Conservation (phyloP, 768 basidiomycete genomes). For the Rhodotorula diobovata region DNA sequence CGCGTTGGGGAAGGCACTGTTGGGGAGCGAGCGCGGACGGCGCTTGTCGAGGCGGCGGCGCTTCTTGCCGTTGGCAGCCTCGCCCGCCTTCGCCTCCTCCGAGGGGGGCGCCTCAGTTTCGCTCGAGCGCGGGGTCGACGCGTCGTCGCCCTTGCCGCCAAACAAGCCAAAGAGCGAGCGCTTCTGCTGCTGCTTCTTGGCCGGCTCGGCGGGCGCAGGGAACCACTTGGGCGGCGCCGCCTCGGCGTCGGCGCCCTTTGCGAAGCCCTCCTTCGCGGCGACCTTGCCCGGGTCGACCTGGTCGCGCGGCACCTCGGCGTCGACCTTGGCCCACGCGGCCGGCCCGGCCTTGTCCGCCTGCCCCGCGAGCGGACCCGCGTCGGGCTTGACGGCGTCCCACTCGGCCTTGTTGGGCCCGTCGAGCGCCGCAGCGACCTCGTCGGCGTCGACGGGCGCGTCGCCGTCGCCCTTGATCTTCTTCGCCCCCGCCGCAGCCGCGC, state of each 20-base stretch:
- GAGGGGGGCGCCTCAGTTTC: too few species aligned
- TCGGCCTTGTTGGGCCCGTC: constrained; percentile 36
- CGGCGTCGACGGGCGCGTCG: neutral
- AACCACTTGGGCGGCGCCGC: neutral
- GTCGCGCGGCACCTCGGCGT: neutral
- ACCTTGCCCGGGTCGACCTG: neutral
- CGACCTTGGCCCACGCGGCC: constrained; percentile 21
- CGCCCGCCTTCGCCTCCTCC: constrained; percentile 42
- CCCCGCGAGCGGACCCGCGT: constrained; percentile 25
- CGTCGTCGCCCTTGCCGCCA: constrained; percentile 2
- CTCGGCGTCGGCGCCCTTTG: neutral
- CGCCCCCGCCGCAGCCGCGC: constrained; percentile 45
- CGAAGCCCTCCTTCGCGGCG: neutral
- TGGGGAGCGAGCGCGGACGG: constrained; percentile 59
- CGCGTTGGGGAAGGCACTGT: constrained; percentile 65
- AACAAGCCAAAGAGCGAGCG: neutral
- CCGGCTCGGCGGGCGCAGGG: constrained; percentile 19
- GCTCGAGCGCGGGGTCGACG: too few species aligned
- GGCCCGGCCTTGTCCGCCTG: constrained; percentile 21
- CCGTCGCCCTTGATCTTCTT: constrained; percentile 12
- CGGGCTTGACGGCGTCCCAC: constrained; percentile 25
- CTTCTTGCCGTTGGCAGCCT: constrained; percentile 48
- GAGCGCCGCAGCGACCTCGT: too few species aligned
- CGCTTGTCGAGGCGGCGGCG: constrained; percentile 45
- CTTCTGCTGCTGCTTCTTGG: constrained; percentile 23